Evolutionary conservation across 805 yeast genomes (phyloP), one percentile per base, ranked within the genome.

Genomic region (Ogataea wickerhamii): DNA sequence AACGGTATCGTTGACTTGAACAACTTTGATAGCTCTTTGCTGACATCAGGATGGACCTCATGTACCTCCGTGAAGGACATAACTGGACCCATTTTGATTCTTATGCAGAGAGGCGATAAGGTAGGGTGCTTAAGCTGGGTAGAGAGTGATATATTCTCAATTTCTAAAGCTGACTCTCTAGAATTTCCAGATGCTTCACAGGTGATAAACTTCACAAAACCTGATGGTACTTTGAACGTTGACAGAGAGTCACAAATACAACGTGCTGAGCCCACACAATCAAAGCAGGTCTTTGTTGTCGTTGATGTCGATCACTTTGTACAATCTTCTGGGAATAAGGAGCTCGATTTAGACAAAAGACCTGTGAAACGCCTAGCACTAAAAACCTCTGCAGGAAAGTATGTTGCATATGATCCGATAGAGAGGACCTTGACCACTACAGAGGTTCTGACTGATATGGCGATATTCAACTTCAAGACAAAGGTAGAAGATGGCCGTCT

Each of bases 31-130:
- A 13, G 29, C 2, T 49, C 32, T 1, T 24, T 34, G 5, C 23
- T 62, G 20, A 51, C 53, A 19, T 23, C 44, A 7, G 66, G 64
- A 4, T 62, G 66, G 67, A 57, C 66, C 12, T 45, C 52, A 2
- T 47, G 52, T 12, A 24, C 32, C 4, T 26, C 33, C 11, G n/a
- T 33, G 4, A 37, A 33, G 5, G 64, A 59, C 37, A 21, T 59
- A 16, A 40, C 37, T 10, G 64, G 62, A 2, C 63, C 63, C 1
- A 23, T 55, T 0, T n/a, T 59, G 11, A 25, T 60, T 2, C 34
- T 44, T 2, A 38, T 48, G 5, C 24, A 45, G 4, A 19, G 48
- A 21, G 17, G 20, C 12, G 43, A 45, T 3, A 40, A 36, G 1
- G 34, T 36, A 11, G 53, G 52, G 5, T 41, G 53, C 35, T 16